Base-by-base conservation (phyloP, 1,284 basidiomycete species). In the Papiliotrema fonsecae region DNA sequence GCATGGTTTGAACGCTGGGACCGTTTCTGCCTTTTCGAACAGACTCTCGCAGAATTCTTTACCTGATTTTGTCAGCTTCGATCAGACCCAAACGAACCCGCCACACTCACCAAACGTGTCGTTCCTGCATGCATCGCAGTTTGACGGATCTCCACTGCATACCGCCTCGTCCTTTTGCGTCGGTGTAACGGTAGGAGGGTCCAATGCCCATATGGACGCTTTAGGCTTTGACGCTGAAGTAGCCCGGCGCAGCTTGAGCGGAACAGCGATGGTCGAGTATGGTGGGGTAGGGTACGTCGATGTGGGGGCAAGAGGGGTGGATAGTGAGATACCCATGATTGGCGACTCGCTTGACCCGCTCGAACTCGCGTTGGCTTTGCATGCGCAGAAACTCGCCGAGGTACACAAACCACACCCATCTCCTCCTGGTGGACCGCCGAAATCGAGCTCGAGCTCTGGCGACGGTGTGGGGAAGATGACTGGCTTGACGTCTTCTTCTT, bases 11-110 rank as follows among this genome's bases (percentile, higher is more conserved):
- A 47, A 62, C 60, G 51, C 68, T 68, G 26, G 82, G 80, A 58
- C 82, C 18, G 39, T 34, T 26, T 42, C 28, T 9, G 50, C 31
- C 38, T 37, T 28, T 32, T 56, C 45, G 74, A 75, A 73, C 80
- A 88, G 39, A 75, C 86, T 86, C 36, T 79, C 78, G 65, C 89
- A 93, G 69, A 93, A 93, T 21, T 88, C 88, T 64, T 84, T 85
- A 21, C 88, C 88, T 69, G 49, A 14, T 14, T 13, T 16, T 19
- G 35, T 37, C 42, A 44, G 18, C 19, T 26, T 16, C 24, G 32
- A 28, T 28, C 32, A 37, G 22, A 5, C 13, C 5, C 14, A 25
- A 14, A 24, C 24, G 19, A 42, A 35, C n/a, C n/a, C n/a, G 30
- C 3, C 18, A n/a, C 28, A 18, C 68, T 53, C 45, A 70, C 70